Percentiles rank a stretch among this genome's conserved stretches.
phyloP scores from a whole-genome alignment of 176 grass and related monocot species.

The Otatea glauca region DNA sequence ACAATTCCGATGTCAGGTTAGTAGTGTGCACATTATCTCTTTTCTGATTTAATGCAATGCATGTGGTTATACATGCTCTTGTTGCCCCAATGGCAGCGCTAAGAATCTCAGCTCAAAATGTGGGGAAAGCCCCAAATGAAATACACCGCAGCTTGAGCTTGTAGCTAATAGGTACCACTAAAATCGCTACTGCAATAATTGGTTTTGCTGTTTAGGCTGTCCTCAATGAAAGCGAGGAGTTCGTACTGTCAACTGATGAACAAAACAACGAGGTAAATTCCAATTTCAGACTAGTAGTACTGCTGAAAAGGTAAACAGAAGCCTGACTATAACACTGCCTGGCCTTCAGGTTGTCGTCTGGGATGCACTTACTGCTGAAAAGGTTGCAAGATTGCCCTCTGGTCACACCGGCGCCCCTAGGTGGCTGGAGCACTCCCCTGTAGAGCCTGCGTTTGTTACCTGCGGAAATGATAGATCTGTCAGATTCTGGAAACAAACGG shows the following conservation, averaged over 20 bases:
- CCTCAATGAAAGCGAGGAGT: constrained; percentile 85
- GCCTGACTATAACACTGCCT: constrained; percentile 1
- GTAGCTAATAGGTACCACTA: constrained; percentile 6
- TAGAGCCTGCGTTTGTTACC: constrained; percentile 75
- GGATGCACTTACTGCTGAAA: constrained; percentile 83
- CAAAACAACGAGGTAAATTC: constrained; percentile 73
- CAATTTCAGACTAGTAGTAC: constrained; percentile 19
- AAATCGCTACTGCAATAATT: neutral
- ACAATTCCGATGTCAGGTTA: constrained; percentile 84
- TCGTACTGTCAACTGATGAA: constrained; percentile 82
- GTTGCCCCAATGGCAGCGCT: neutral
- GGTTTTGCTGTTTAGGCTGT: constrained; percentile 63
- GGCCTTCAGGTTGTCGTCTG: constrained; percentile 75
- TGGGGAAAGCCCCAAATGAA: neutral
- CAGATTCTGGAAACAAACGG: constrained; percentile 83
- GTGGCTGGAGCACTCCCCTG: constrained; percentile 83
- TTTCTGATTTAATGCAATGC: constrained; percentile 25
- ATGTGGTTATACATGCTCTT: constrained; percentile 2
- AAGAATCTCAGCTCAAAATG: neutral
- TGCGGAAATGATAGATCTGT: constrained; percentile 84
- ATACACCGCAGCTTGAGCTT: constrained; percentile 14
- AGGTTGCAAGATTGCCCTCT: constrained; percentile 71
- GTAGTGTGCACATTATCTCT: constrained; percentile 2
- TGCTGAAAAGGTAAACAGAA: neutral
- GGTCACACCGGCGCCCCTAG: constrained; percentile 71